A percentile compares a stretch with the other conserved stretches of the same genome.
Conservation (phyloP, 140 eudicot genomes). For the Senecio squalidus region DNA sequence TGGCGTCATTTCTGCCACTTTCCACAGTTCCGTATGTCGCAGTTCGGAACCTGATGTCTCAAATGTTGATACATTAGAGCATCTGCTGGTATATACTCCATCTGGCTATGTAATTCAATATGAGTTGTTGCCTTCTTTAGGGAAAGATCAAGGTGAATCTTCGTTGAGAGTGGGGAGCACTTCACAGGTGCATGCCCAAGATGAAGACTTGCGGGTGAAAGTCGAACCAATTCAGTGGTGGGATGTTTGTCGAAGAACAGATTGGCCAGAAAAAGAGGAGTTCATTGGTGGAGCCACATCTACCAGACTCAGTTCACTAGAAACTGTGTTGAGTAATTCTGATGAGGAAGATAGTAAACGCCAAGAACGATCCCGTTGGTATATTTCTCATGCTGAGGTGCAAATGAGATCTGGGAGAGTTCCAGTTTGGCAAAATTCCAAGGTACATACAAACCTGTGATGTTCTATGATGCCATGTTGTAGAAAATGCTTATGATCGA, state of each 20-base stretch:
- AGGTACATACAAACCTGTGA: conserved; percentile 34
- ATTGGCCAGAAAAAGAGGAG: conserved; percentile 92
- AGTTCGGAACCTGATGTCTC: conserved; percentile 30
- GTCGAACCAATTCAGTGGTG: conserved; percentile 82
- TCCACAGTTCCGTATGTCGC: conserved; percentile 53
- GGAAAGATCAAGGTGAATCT: conserved; percentile 52
- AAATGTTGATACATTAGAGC: conserved; percentile 47
- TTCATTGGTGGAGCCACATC: conserved; percentile 31
- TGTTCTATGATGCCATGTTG: conserved; percentile 1
- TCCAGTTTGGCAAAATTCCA: conserved; percentile 87
- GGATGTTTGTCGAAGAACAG: conserved; percentile 94
- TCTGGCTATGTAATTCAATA: conserved; percentile 84
- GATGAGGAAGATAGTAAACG: conserved; percentile 46
- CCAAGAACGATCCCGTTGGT: conserved; percentile 60
- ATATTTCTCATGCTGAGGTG: conserved; percentile 95
- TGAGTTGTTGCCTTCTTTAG: conserved; percentile 67
- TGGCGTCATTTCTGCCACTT: conserved; percentile 79
- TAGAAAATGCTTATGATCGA: neutral
- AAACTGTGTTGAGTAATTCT: conserved; percentile 26
- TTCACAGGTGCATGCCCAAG: conserved; percentile 49
- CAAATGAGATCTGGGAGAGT: conserved; percentile 69
- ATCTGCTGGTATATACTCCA: conserved; percentile 75
- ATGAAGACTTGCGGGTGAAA: conserved; percentile 77
- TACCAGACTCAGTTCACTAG: conserved; percentile 31
- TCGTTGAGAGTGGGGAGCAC: conserved; percentile 38